Evolutionary conservation across 2,329 filamentous ascomycete species (phyloP).

Genomic region (Microascus cirrosus): DNA sequence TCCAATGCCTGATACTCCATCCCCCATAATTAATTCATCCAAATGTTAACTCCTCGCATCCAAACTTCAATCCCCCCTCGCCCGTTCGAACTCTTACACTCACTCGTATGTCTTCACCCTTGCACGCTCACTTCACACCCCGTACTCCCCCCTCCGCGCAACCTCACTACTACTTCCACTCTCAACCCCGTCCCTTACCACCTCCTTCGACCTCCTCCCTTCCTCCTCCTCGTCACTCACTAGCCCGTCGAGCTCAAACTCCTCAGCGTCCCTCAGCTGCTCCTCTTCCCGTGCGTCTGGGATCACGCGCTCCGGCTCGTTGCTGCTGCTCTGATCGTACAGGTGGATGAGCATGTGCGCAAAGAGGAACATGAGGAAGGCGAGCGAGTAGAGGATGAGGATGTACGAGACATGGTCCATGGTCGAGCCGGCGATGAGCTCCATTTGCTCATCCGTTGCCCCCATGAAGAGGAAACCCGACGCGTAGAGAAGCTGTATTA

Average conservation of each 20-base stretch:
- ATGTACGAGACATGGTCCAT: constrained; percentile 89
- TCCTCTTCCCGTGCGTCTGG: constrained; percentile 29
- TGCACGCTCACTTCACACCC: background rate
- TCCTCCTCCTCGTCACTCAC: constrained; percentile 81
- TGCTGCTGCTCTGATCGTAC: constrained; percentile 52
- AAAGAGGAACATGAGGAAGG: constrained; percentile 86
- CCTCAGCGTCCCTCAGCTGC: constrained; percentile 68
- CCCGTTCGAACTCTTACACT: background rate
- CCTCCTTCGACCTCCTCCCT: constrained; percentile 23
- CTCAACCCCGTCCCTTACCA: background rate
- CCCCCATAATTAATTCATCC: background rate
- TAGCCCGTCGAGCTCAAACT: constrained; percentile 86
- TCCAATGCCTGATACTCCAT: background rate
- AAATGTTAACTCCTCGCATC: background rate
- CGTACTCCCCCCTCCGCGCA: background rate
- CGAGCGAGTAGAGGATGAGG: constrained; percentile 79
- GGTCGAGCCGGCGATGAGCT: constrained; percentile 57
- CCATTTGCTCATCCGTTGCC: constrained; percentile 93
- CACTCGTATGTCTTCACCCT: background rate
- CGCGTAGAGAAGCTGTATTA: constrained; percentile 67
- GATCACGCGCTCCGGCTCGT: background rate
- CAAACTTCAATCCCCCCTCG: background rate
- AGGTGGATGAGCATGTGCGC: constrained; percentile 75
- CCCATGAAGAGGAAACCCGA: constrained; percentile 97
- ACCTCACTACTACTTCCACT: background rate